Conservation (phyloP, 306 rosid species). For the Glycine latifolia region DNA sequence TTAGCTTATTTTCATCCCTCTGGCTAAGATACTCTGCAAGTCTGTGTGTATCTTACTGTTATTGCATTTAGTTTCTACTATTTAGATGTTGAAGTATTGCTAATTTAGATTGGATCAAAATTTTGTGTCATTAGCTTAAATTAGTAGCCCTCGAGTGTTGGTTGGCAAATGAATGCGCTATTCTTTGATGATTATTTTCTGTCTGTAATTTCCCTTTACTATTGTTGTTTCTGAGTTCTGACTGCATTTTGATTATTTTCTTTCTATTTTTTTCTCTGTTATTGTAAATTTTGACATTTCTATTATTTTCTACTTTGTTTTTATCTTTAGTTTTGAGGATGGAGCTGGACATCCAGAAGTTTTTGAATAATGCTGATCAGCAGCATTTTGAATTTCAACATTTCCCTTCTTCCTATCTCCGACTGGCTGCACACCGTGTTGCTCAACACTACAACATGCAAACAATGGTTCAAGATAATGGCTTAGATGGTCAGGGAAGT, state of each 20-base stretch:
- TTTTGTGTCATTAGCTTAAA: not conserved
- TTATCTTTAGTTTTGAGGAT: slow-evolving; percentile 73
- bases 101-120: slow-evolving; percentile 14
- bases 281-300: not conserved
- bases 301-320: slow-evolving; percentile 9
- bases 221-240: slow-evolving; percentile 33
- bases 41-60: not conserved
- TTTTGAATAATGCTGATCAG: slow-evolving; percentile 70
- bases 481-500: slow-evolving; percentile 84
- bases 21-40: too few species aligned
- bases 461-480: slow-evolving; percentile 82
- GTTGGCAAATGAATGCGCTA: not conserved
- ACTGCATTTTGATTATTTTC: not conserved
- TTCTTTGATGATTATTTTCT: slow-evolving; percentile 9
- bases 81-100: slow-evolving; percentile 21
- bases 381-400: slow-evolving; percentile 84
- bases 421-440: slow-evolving; percentile 93
- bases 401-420: slow-evolving; percentile 86
- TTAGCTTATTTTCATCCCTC: too few species aligned
- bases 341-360: slow-evolving; percentile 89
- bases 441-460: slow-evolving; percentile 87
- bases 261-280: not conserved
- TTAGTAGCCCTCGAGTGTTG: slow-evolving; percentile 22
- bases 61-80: not conserved
- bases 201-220: not conserved